Conservation (phyloP, 2,329 filamentous ascomycete genomes). For the Diaporthe longicolla region DNA sequence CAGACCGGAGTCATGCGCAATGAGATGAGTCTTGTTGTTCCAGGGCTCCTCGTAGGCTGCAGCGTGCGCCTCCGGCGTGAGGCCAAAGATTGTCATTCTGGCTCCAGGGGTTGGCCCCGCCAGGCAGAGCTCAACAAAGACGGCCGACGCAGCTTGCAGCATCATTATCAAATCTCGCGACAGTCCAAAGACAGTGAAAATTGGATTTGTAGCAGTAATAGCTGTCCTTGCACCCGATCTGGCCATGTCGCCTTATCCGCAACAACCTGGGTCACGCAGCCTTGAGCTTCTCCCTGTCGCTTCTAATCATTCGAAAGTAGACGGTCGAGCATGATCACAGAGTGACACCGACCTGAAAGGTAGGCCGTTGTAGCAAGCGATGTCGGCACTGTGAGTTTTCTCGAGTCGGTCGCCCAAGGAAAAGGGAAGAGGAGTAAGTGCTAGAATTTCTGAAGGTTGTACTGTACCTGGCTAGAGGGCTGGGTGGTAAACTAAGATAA, state of each 20-base stretch:
- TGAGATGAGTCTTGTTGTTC: neutral
- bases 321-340: neutral
- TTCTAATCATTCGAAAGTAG: neutral
- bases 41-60: neutral
- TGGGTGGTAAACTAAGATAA: constrained; percentile 14
- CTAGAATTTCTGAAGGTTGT: neutral
- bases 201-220: neutral
- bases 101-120: neutral
- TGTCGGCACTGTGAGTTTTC: neutral
- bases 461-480: no score
- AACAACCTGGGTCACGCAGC: neutral
- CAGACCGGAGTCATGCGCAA: neutral
- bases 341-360: neutral
- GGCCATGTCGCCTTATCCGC: no score
- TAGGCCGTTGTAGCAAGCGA: neutral
- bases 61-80: neutral
- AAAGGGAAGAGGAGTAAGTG: neutral
- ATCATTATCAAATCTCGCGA: neutral
- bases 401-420: neutral
- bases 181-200: neutral
- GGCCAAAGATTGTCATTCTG: neutral
- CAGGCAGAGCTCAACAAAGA: neutral
- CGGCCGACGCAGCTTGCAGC: no score
- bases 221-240: neutral
- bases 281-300: neutral